phyloP scores from a whole-genome alignment of 129 eudicot genomes.

The Logfia minima region DNA sequence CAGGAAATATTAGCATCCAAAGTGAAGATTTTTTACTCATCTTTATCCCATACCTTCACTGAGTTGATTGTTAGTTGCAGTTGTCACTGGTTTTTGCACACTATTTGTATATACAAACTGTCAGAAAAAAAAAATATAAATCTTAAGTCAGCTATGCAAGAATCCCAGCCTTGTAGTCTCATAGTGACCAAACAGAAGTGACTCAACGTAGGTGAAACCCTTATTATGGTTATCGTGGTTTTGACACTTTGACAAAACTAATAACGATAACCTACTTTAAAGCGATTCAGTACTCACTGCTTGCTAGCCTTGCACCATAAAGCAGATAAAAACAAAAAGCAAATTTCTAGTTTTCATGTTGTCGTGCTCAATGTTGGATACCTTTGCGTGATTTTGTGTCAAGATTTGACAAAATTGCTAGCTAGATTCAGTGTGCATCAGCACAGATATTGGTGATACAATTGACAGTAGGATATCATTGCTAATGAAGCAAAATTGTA shows the following conservation, averaged over 20 bases:
- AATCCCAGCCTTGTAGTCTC: background rate
- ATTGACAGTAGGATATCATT: background rate
- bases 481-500: too few relatives aligned
- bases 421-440: background rate
- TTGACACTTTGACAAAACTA: background rate
- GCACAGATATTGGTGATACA: background rate
- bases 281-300: too few relatives aligned
- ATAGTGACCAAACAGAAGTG: background rate
- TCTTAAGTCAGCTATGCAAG: background rate
- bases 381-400: background rate
- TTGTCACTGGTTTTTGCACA: conserved; percentile 29
- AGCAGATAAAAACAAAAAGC: too few relatives aligned
- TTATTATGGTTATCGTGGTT: background rate
- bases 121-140: background rate
- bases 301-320: too few relatives aligned
- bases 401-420: background rate
- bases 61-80: conserved; percentile 31
- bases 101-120: conserved; percentile 40
- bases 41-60: conserved; percentile 27
- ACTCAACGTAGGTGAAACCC: background rate
- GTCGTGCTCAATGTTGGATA: background rate
- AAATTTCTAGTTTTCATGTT: too few relatives aligned
- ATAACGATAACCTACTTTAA: too few relatives aligned
- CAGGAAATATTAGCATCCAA: background rate
- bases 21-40: background rate